phyloP scores from a whole-genome alignment of 2,329 filamentous ascomycete species.

The Colletotrichum salicis region DNA sequence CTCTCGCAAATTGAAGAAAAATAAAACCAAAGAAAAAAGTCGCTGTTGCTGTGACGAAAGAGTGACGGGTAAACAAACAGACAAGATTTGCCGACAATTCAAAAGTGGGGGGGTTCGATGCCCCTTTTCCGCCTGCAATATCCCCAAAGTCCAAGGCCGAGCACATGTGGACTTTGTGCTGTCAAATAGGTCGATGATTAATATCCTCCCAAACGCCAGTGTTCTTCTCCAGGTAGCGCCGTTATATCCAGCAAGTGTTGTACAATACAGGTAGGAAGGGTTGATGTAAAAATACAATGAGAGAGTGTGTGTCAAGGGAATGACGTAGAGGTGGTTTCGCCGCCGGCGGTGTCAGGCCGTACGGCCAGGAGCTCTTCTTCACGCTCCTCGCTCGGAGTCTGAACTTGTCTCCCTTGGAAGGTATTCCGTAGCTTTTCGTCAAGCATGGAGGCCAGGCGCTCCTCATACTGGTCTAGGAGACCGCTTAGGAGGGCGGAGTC shows the following conservation, averaged over 20 bases:
- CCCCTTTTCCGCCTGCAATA: background rate
- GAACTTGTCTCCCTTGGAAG: conserved; percentile 44
- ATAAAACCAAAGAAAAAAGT: background rate
- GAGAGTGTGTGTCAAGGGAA: conserved; percentile 37
- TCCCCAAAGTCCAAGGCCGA: background rate
- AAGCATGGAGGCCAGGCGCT: conserved; percentile 75
- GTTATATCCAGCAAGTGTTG: conserved; percentile 21
- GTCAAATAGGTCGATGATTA: background rate
- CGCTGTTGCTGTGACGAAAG: background rate
- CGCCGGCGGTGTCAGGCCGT: conserved; percentile 14
- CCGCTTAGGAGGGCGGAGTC: conserved; percentile 67
- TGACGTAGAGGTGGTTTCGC: conserved; percentile 33
- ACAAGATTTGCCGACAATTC: background rate
- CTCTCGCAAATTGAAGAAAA: conserved; percentile 2
- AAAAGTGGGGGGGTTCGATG: background rate
- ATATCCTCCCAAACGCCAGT: conserved; percentile 19
- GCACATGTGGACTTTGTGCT: background rate
- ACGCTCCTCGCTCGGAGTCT: conserved; percentile 47
- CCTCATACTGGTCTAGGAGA: conserved; percentile 79
- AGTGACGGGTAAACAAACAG: background rate
- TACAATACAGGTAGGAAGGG: conserved; percentile 10
- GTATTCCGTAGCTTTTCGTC: conserved; percentile 74
- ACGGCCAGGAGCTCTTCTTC: conserved; percentile 43
- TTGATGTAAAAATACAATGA: conserved; percentile 32
- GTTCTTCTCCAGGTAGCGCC: conserved; percentile 16